Conservation (phyloP, 176 grass and related monocot genomes). For the Ensete glaucum region DNA sequence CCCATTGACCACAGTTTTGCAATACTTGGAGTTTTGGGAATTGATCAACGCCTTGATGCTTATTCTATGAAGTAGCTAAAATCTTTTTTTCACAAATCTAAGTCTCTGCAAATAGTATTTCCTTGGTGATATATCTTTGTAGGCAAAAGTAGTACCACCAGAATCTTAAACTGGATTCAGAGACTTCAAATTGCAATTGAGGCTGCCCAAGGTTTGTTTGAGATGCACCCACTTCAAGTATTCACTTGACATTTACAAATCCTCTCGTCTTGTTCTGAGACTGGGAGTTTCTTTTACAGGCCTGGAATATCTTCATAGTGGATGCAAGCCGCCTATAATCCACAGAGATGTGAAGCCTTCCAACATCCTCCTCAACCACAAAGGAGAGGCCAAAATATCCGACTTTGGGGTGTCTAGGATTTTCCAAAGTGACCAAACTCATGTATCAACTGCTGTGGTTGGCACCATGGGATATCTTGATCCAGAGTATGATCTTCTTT, state of each 20-base stretch:
- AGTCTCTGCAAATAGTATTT: neutral
- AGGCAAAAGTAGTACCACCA: neutral
- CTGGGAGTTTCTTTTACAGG: neutral
- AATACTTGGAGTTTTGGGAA: too few species aligned
- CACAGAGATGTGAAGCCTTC: neutral
- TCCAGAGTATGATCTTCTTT: neutral
- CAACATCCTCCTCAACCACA: conserved; percentile 6
- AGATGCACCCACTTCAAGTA: neutral
- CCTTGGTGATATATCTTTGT: neutral
- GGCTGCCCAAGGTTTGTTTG: neutral
- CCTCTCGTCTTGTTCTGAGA: neutral
- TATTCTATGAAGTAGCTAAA: neutral
- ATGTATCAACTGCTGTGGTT: conserved; percentile 1
- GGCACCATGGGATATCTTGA: conserved; percentile 3
- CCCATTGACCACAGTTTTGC: too few species aligned
- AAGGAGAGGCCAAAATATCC: neutral
- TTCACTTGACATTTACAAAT: neutral
- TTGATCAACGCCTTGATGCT: too few species aligned
- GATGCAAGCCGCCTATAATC: neutral
- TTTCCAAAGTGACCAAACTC: neutral
- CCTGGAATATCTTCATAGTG: conserved; percentile 6
- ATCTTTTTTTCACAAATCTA: neutral
- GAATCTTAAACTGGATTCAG: neutral
- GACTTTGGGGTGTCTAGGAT: neutral
- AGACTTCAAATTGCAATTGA: neutral